phyloP scores from a whole-genome alignment of 139 green algal species.

The Volvox africanus region DNA sequence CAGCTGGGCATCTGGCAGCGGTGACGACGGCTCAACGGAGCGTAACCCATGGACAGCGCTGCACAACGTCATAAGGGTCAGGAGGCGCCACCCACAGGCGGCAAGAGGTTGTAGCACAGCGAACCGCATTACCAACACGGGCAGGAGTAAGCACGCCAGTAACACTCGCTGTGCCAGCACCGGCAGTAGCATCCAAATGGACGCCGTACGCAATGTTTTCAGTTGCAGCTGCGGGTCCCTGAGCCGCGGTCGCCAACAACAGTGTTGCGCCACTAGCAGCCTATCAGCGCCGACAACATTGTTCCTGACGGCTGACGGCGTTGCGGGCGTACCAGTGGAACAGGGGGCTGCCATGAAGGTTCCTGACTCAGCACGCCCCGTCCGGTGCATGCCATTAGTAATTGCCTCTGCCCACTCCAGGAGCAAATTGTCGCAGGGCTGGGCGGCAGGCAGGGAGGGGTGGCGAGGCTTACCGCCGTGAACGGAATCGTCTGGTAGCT shows the following conservation, averaged over 20 bases:
- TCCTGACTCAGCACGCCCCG: neutral
- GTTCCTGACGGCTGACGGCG: neutral
- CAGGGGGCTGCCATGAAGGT: neutral
- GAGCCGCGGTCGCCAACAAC: neutral
- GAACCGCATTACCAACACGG: neutral
- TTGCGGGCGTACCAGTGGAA: neutral
- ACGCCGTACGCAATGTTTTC: neutral
- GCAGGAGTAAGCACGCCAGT: neutral
- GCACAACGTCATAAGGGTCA: too few relatives aligned
- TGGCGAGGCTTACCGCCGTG: neutral
- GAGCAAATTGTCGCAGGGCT: neutral
- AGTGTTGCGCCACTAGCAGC: neutral
- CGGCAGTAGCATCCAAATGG: neutral
- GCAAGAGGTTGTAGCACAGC: neutral
- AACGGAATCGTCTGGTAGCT: conserved; percentile 9
- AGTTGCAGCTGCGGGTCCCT: neutral
- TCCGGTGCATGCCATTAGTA: neutral
- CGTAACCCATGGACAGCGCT: too few relatives aligned
- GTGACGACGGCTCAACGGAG: too few relatives aligned
- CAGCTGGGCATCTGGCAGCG: too few relatives aligned
- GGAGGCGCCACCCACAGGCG: neutral
- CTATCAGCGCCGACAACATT: neutral
- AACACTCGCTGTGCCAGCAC: neutral
- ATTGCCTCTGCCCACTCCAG: neutral
- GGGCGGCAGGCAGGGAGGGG: neutral